These are phyloP conservation scores for Coniochaeta sp. DNA, from an alignment of 2,329 filamentous ascomycete species.

Conservation along the genomic window DNA sequence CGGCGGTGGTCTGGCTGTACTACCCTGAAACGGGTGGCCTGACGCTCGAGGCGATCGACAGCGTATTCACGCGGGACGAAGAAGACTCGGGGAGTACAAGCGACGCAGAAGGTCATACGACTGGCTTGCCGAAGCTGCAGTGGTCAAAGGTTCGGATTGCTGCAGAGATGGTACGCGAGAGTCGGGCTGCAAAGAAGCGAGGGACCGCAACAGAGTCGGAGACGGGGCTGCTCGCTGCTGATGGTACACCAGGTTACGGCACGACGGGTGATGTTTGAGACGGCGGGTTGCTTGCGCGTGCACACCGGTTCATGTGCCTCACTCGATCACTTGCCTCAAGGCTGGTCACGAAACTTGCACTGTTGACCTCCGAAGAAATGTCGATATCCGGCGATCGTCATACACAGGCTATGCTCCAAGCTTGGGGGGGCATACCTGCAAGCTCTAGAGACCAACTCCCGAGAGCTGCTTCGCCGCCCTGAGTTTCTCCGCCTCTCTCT, in stretches of 20 bases:
- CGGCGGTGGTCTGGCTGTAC: slow-evolving; percentile 38
- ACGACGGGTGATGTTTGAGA: not conserved
- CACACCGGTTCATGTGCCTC: not conserved
- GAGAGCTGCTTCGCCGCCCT: slow-evolving; percentile 1
- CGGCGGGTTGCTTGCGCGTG: not conserved
- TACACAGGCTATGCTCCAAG: too few species aligned
- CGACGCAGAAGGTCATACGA: not conserved
- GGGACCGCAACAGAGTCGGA: slow-evolving; percentile 1
- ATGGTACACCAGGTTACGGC: not conserved
- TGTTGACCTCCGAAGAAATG: too few species aligned
- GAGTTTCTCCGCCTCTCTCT: slow-evolving; percentile 1
- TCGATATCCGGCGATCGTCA: too few species aligned
- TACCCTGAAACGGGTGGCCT: slow-evolving; percentile 40
- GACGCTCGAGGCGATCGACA: slow-evolving; percentile 41
- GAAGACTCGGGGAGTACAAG: not conserved
- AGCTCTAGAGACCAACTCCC: not conserved
- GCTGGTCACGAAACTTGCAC: not conserved
- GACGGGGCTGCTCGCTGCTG: not conserved
- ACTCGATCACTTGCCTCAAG: not conserved
- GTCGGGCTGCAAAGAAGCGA: not conserved
- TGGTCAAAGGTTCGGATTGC: slow-evolving; percentile 11
- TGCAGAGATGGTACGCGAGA: slow-evolving; percentile 7
- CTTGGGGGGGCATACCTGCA: not conserved
- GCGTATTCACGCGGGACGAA: slow-evolving; percentile 21
- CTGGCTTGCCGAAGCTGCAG: slow-evolving; percentile 6